Evolutionary conservation across 1,284 basidiomycete genomes (phyloP).

Genomic region (Ceratobasidium sp.): DNA sequence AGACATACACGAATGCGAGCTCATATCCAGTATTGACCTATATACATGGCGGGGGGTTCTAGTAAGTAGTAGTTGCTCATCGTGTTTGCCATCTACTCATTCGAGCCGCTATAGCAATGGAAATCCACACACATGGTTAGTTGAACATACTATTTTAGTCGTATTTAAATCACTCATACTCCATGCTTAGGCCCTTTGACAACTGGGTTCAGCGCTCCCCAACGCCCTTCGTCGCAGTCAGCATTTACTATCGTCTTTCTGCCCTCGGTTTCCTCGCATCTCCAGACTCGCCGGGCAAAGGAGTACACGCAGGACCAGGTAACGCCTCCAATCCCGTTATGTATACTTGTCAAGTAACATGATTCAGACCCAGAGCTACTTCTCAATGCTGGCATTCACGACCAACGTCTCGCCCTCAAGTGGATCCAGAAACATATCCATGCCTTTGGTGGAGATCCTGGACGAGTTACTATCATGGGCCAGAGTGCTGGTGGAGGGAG

Average conservation of each 20-base stretch:
- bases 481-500: conserved; percentile 41
- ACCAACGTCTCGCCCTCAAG: conserved; percentile 57
- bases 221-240: conserved; percentile 46
- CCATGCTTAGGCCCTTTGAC: conserved; percentile 56
- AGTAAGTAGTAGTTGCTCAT: conserved; percentile 58
- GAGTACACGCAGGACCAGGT: conserved; percentile 48
- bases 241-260: conserved; percentile 41
- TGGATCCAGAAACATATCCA: conserved; percentile 48
- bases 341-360: too few relatives aligned
- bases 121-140: conserved; percentile 27
- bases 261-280: conserved; percentile 39
- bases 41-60: conserved; percentile 54
- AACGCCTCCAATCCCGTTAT: too few relatives aligned
- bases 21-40: conserved; percentile 69
- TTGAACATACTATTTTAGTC: background rate
- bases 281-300: conserved; percentile 50
- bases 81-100: background rate
- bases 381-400: conserved; percentile 66
- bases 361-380: conserved; percentile 20
- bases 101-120: background rate
- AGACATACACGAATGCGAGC: conserved; percentile 47
- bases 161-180: too few relatives aligned
- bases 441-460: conserved; percentile 47
- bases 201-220: conserved; percentile 53
- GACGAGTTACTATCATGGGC: conserved; percentile 42